Evolutionary conservation across 305 asterid species (phyloP), one percentile per base, ranked within the genome.

Genomic region (Rubia peregrina): DNA sequence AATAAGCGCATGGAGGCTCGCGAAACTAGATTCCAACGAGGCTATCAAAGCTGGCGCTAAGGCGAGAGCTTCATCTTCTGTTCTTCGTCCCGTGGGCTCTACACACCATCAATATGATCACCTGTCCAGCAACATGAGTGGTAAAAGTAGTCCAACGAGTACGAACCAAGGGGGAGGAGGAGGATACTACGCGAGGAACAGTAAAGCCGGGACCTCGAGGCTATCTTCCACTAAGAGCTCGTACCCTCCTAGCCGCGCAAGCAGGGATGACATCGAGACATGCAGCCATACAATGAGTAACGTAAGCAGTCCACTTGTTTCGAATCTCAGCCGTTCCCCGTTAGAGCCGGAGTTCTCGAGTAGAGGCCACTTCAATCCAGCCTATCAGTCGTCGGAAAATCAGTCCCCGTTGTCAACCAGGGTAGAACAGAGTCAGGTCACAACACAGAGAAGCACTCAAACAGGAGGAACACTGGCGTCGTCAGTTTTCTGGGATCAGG

Each of bases 1-100:
- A 76, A 88, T 94, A 81, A 94, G 99, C 61, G 96, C 98, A 33
- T 91, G 99, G 99, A 91, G 88, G 81, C 99, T 94, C 13, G 96
- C 98, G 0, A 94, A 91, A 65, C 81, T 94, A 41, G 98, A 94
- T 79, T 83, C 98, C 0, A 80, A 70, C 19, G 99, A 94, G 79
- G 99, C 99, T 3, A 82, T 89, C 53, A 91, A 87, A 78, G 99
- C 99, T 0, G 96, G 96, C 33, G 98, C 90, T 3, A 94, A 87
- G 82, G 99, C 99, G 67, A 73, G 97, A 77, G 98, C 99, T 65
- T 89, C 97, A 6, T 94, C 99, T 0, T 94, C 99, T 13, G 93
- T 94, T 4, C 74, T 94, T 65, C 96, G 96, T 6, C 97, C 99
- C 0, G 21, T 91, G 4, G 79, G 88, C 14, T 80, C 90, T 42